Conservation (phyloP, 163 green algal species). For the Scenedesmus sp. region DNA sequence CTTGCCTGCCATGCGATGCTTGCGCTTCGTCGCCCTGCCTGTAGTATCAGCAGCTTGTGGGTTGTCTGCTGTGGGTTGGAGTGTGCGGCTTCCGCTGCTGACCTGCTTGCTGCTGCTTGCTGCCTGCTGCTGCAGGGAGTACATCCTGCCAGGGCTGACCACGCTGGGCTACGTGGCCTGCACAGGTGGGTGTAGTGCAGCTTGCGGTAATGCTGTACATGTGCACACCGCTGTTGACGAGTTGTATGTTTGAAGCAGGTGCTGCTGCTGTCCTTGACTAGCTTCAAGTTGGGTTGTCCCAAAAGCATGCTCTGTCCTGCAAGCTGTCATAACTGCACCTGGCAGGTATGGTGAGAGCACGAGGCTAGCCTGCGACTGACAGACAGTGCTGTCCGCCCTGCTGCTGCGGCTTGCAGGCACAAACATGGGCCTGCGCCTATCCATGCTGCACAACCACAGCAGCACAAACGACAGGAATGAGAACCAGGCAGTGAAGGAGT, state of each 20-base stretch:
- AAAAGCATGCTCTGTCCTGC: too few relatives aligned
- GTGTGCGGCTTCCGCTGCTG: too few relatives aligned
- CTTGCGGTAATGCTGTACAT: too few relatives aligned
- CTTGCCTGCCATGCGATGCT: too few relatives aligned
- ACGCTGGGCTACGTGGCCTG: slow-evolving; percentile 36
- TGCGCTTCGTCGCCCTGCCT: too few relatives aligned
- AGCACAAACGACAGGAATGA: background rate
- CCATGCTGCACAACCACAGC: slow-evolving; percentile 46
- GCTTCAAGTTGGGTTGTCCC: too few relatives aligned
- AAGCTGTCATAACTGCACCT: background rate
- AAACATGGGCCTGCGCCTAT: slow-evolving; percentile 39
- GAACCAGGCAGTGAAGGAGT: slow-evolving; percentile 8
- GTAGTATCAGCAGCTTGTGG: too few relatives aligned
- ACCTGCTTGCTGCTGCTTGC: background rate
- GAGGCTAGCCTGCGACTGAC: background rate
- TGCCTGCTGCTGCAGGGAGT: background rate
- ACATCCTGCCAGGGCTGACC: slow-evolving; percentile 28
- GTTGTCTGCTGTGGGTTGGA: too few relatives aligned
- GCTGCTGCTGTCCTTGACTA: background rate
- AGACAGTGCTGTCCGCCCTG: background rate
- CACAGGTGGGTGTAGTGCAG: slow-evolving; percentile 8
- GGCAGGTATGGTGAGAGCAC: background rate
- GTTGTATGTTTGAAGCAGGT: background rate
- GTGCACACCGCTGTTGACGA: background rate
- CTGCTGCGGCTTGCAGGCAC: slow-evolving; percentile 8